Conservation (phyloP, 140 eudicot species). For the Flaveria floridana region DNA sequence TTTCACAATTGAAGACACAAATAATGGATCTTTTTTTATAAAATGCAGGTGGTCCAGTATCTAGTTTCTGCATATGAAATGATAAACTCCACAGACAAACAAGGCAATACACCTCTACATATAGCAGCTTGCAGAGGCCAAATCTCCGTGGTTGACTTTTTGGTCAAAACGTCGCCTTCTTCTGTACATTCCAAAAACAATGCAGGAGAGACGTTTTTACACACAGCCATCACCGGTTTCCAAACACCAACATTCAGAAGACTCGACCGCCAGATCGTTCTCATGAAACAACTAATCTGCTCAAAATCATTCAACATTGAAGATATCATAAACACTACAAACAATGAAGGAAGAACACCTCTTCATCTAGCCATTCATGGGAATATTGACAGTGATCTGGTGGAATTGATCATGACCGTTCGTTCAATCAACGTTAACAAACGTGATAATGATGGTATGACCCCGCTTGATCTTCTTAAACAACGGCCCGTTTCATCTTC, state of each 20-base stretch:
- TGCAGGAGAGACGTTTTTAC: conserved; percentile 77
- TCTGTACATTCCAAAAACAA: conserved; percentile 53
- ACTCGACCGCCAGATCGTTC: conserved; percentile 75
- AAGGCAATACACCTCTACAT: conserved; percentile 83
- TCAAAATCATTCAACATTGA: conserved; percentile 50
- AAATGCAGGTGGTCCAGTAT: conserved; percentile 67
- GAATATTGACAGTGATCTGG: conserved; percentile 73
- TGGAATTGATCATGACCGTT: conserved; percentile 68
- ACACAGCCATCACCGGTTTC: conserved; percentile 72
- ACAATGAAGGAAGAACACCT: conserved; percentile 73
- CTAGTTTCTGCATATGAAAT: conserved; percentile 48
- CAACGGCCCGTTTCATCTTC: conserved; percentile 72
- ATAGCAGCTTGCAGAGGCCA: conserved; percentile 89
- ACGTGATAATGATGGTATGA: conserved; percentile 61
- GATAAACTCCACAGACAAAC: conserved; percentile 61
- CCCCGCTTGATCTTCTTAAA: conserved; percentile 81
- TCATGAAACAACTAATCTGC: conserved; percentile 61
- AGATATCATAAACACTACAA: conserved; percentile 53
- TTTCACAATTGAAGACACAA: not conserved
- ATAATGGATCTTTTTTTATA: not conserved
- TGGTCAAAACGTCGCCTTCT: conserved; percentile 59
- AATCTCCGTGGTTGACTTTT: conserved; percentile 59
- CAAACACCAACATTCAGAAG: conserved; percentile 79
- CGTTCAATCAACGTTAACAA: conserved; percentile 56
- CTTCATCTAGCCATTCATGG: conserved; percentile 78